These are phyloP conservation scores for Glycine latifolia DNA, from an alignment of 306 rosid species.

Conservation along the genomic window DNA sequence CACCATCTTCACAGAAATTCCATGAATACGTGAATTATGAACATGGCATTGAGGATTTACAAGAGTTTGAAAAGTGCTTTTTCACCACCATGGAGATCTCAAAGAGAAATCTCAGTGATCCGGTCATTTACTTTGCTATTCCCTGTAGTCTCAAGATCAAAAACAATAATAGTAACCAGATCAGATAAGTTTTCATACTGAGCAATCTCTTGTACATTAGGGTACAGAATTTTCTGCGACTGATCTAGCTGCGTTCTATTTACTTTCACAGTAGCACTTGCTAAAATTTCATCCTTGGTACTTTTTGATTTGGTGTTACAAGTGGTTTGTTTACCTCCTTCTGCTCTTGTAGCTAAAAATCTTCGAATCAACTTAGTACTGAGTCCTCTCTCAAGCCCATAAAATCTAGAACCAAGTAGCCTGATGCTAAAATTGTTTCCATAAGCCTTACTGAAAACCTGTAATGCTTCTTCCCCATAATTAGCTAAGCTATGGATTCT, in stretches of 20 bases:
- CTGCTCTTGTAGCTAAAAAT: too few relatives aligned
- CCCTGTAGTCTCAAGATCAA: slow-evolving; percentile 77
- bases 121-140: slow-evolving; percentile 55
- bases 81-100: slow-evolving; percentile 72
- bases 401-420: neutral
- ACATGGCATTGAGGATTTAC: slow-evolving; percentile 59
- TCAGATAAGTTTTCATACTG: slow-evolving; percentile 56
- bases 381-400: slow-evolving; percentile 48
- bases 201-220: slow-evolving; percentile 54
- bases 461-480: slow-evolving; percentile 55
- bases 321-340: too few relatives aligned
- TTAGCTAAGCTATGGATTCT: slow-evolving; percentile 54
- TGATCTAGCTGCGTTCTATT: slow-evolving; percentile 30
- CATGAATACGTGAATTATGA: slow-evolving; percentile 59
- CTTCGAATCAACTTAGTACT: slow-evolving; percentile 58
- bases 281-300: slow-evolving; percentile 51
- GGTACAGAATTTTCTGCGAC: slow-evolving; percentile 36
- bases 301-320: slow-evolving; percentile 45
- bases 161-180: slow-evolving; percentile 60
- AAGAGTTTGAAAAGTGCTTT: slow-evolving; percentile 78
- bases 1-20: slow-evolving; percentile 63
- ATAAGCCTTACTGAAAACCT: slow-evolving; percentile 45
- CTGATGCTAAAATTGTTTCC: slow-evolving; percentile 47
- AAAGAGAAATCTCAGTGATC: slow-evolving; percentile 69
- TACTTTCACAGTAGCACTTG: slow-evolving; percentile 49